These are phyloP conservation scores for Hanseniaspora pseudoguilliermondii DNA, from an alignment of 805 yeast species.

Conservation along the genomic window DNA sequence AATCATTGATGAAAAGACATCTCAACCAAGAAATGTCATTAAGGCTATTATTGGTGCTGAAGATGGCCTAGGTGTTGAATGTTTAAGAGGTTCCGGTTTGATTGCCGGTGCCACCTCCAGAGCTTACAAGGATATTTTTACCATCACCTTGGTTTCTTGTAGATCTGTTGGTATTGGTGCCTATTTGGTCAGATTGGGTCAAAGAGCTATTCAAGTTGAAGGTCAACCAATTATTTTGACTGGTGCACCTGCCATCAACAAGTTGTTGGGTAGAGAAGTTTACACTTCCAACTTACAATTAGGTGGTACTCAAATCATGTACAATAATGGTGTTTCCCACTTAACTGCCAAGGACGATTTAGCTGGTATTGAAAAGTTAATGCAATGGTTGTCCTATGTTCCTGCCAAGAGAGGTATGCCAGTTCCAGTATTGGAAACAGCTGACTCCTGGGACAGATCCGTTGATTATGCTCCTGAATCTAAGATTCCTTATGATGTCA, in stretches of 20 bases:
- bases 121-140: constrained; percentile 95
- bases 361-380: constrained; percentile 88
- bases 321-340: constrained; percentile 95
- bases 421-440: constrained; percentile 73
- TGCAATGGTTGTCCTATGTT: constrained; percentile 89
- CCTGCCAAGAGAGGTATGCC: constrained; percentile 86
- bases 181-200: constrained; percentile 92
- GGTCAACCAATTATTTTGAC: constrained; percentile 98
- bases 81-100: constrained; percentile 93
- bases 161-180: constrained; percentile 99
- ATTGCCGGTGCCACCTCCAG: constrained; percentile 98
- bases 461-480: constrained; percentile 66
- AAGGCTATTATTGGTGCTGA: constrained; percentile 83
- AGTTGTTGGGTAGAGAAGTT: constrained; percentile 91
- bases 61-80: constrained; percentile 97
- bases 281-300: constrained; percentile 92
- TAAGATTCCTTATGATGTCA: constrained; percentile 71
- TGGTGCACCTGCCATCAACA: constrained; percentile 98
- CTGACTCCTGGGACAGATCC: constrained; percentile 88
- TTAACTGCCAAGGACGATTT: constrained; percentile 92
- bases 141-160: constrained; percentile 96
- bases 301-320: constrained; percentile 99
- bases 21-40: constrained; percentile 47
- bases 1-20: constrained; percentile 60
- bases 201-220: constrained; percentile 96